Evolutionary conservation across 2,329 filamentous ascomycete genomes (phyloP).

Genomic region (Exophiala sideris): DNA sequence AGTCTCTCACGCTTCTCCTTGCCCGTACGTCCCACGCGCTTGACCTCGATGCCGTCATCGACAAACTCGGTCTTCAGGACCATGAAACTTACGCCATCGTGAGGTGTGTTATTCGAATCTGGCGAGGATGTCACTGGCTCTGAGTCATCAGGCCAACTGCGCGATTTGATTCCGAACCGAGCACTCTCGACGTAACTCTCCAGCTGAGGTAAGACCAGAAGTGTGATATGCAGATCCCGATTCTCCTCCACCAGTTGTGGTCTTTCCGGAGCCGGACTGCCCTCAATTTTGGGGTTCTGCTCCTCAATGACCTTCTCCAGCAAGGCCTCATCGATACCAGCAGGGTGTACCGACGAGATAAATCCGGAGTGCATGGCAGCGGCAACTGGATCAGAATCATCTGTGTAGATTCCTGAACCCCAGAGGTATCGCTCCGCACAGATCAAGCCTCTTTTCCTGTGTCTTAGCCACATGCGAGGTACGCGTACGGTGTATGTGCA

Average conservation of each 20-base stretch:
- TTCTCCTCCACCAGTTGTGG: constrained; percentile 56
- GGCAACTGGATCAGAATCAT: constrained; percentile 90
- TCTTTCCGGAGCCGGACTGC: constrained; percentile 40
- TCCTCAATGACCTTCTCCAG: constrained; percentile 56
- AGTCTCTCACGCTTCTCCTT: constrained; percentile 50
- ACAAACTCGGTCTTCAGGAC: constrained; percentile 81
- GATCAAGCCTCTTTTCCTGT: constrained; percentile 73
- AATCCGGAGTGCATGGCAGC: constrained; percentile 92
- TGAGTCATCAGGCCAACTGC: constrained; percentile 57
- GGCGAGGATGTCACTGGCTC: not conserved
- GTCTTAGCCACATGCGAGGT: constrained; percentile 70
- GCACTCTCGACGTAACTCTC: constrained; percentile 72
- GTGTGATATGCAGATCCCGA: constrained; percentile 80
- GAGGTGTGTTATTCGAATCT: constrained; percentile 52
- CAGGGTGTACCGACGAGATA: constrained; percentile 82
- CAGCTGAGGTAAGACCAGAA: constrained; percentile 77
- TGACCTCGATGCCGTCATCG: constrained; percentile 58
- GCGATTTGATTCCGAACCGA: constrained; percentile 76
- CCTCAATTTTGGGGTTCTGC: constrained; percentile 45
- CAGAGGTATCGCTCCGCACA: constrained; percentile 77
- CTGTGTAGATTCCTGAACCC: constrained; percentile 92
- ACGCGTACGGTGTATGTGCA: constrained; percentile 88
- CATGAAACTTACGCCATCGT: constrained; percentile 89
- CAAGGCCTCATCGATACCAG: constrained; percentile 69
- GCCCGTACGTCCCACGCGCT: constrained; percentile 46